Base-by-base conservation (phyloP, 106 monocot genomes). In the Gastrodia elata region DNA sequence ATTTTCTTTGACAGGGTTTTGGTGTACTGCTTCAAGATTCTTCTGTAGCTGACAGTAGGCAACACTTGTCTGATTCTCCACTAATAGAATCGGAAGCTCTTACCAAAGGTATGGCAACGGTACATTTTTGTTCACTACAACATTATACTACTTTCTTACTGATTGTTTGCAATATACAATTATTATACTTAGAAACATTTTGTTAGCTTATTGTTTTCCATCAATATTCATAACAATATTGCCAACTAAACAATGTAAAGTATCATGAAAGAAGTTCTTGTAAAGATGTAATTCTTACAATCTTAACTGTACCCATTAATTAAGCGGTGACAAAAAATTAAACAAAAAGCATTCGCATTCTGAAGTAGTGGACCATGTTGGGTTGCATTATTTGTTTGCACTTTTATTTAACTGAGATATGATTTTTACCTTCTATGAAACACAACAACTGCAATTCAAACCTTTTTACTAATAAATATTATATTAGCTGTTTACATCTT, bases 1-100 rank as follows among this genome's bases (percentile, higher is more conserved):
- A 0, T 40, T 24, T 73, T 59, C 26, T 59, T 56, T 49, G 26
- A 61, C 72, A 82, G 85, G 72, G 68, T 74, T 77, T 80, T 64
- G 59, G 68, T 48, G 35, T 73, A 58, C 44, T 68, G 40, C 49
- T 72, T 4, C 85, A 85, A 43, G 78, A 73, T 76, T 76, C 78
- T 73, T 68, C 77, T 74, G 64, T 76, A 79, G 59, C 68, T 55
- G 81, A 82, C 7, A 68, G 26, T 39, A 82, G 39, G 32, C 81
- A 72, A 35, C 79, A 65, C 0, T 40, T 76, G 64, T 71, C 78
- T 74, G 84, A 84, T 65, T 70, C 78, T 74, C 81, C 79, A 69
- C 75, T 67, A 40, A 43, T 84, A 65, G 84, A 52, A 71, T 79
- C 78, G 73, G 81, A 84, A 82, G 48, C 72, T 79, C 74, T 77